A percentile compares a stretch with the other conserved stretches of the same genome.
These are phyloP conservation scores for Quercus tomentella DNA, from an alignment of 331 rosid species.

Conservation along the genomic window DNA sequence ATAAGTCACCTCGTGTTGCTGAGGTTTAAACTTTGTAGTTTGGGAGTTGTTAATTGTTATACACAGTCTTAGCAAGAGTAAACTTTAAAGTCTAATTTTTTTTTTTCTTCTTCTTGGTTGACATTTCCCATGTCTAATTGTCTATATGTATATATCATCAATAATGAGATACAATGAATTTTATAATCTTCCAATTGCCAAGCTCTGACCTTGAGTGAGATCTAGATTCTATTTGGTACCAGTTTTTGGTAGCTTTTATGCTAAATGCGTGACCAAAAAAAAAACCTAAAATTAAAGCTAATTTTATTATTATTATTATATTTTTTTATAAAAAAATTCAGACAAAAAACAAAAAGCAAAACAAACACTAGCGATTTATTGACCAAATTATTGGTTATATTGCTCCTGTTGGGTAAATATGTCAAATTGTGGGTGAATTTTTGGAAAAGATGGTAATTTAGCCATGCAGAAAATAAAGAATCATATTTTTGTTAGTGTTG, in stretches of 20 bases:
- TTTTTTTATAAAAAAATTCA: no score
- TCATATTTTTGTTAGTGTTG: not conserved
- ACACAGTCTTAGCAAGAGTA: not conserved
- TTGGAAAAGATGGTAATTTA: not conserved
- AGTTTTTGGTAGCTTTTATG: no score
- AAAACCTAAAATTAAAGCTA: no score
- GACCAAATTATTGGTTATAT: not conserved
- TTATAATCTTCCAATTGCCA: no score
- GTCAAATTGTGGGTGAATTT: not conserved
- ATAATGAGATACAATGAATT: not conserved
- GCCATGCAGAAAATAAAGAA: not conserved
- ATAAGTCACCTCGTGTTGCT: slow-evolving; percentile 18
- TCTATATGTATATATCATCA: slow-evolving; percentile 5
- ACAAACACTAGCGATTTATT: not conserved
- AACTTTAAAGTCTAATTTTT: no score
- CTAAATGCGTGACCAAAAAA: no score
- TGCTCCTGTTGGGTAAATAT: not conserved
- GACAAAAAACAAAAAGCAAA: no score
- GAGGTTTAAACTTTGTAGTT: slow-evolving; percentile 17
- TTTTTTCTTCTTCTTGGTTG: not conserved
- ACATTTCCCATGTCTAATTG: not conserved
- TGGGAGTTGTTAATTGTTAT: no score
- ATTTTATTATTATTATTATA: no score
- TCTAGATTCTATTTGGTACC: no score
- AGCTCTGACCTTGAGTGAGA: no score